Conservation (phyloP, 2,329 filamentous ascomycete genomes). For the Monosporascus sp. region DNA sequence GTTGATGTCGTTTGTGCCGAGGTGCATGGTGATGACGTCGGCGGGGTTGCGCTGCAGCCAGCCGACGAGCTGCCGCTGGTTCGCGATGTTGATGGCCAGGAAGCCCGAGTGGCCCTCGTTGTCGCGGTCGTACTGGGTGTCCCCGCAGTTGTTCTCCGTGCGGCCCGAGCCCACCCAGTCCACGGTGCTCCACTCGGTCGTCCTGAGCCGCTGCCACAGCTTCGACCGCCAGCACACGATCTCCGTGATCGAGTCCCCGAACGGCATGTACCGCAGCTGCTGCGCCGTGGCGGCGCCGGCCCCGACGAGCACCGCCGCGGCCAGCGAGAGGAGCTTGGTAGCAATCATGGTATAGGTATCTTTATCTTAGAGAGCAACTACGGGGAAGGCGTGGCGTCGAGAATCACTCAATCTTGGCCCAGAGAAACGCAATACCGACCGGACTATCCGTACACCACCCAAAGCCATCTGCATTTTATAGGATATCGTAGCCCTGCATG, state of each 20-base stretch:
- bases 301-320: constrained; percentile 6
- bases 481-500: too few species aligned
- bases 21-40: constrained; percentile 40
- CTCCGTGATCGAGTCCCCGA: constrained; percentile 40
- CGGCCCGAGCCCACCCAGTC: constrained; percentile 33
- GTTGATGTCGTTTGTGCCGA: constrained; percentile 38
- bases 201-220: constrained; percentile 35
- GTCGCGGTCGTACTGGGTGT: constrained; percentile 35
- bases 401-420: too few species aligned
- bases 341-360: constrained; percentile 14
- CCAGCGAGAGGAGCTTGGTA: constrained; percentile 15
- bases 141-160: constrained; percentile 29
- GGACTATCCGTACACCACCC: too few species aligned
- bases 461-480: too few species aligned
- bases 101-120: constrained; percentile 40
- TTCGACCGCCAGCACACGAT: constrained; percentile 38
- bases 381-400: too few species aligned
- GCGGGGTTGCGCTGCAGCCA: constrained; percentile 38
- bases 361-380: too few species aligned
- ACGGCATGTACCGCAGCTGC: constrained; percentile 35
- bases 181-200: constrained; percentile 30
- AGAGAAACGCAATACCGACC: too few species aligned
- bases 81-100: constrained; percentile 39
- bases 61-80: constrained; percentile 35
- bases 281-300: constrained; percentile 17